Evolutionary conservation across 495 filamentous ascomycete species (phyloP).

Genomic region (Hypoxylon subgilvum): DNA sequence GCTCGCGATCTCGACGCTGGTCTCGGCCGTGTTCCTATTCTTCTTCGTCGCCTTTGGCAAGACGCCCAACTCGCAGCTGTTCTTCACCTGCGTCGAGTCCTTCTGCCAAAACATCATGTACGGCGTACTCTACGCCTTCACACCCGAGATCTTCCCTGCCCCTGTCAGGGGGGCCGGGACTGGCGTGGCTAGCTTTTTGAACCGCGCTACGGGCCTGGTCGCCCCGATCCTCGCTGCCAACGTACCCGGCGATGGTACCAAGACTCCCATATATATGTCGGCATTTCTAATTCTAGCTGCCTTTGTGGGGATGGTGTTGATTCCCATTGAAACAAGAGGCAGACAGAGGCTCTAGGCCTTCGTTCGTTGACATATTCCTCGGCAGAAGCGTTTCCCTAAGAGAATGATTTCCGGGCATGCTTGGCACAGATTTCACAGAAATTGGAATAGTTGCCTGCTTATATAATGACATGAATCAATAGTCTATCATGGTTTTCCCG

Average conservation of each 20-base stretch:
- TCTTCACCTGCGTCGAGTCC: slow-evolving; percentile 77
- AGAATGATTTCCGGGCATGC: not conserved
- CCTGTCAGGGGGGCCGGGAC: slow-evolving; percentile 81
- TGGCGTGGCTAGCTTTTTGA: slow-evolving; percentile 74
- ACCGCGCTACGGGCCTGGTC: slow-evolving; percentile 74
- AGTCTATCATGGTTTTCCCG: not conserved
- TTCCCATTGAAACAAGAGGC: slow-evolving; percentile 79
- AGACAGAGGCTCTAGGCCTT: slow-evolving; percentile 65
- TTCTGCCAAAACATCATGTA: slow-evolving; percentile 84
- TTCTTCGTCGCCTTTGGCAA: slow-evolving; percentile 62
- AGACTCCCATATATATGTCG: slow-evolving; percentile 73
- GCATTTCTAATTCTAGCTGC: slow-evolving; percentile 72
- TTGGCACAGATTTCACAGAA: not conserved
- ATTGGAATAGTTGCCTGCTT: not conserved
- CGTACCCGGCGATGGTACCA: slow-evolving; percentile 67
- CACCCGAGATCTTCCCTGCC: slow-evolving; percentile 82
- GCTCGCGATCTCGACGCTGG: slow-evolving; percentile 66
- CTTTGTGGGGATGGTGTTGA: slow-evolving; percentile 63
- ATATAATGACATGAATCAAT: not conserved
- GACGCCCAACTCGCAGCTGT: slow-evolving; percentile 65
- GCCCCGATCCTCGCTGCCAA: slow-evolving; percentile 80
- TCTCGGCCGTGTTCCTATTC: slow-evolving; percentile 78
- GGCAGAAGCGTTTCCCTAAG: not conserved
- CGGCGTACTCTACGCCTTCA: slow-evolving; percentile 85
- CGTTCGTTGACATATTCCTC: not conserved